Conservation (phyloP, 106 monocot genomes). For the Alisma plantagoaquatica region DNA sequence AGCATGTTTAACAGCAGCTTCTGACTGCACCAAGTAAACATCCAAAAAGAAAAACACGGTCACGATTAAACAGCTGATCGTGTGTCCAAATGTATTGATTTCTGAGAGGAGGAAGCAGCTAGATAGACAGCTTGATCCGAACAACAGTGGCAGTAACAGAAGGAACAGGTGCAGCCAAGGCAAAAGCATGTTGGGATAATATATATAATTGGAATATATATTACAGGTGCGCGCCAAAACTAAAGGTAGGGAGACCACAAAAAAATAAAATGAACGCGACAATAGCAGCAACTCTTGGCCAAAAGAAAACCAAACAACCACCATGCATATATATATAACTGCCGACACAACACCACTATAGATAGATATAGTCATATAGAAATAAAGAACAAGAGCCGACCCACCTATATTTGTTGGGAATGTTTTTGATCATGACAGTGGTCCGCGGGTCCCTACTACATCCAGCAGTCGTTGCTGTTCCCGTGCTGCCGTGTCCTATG, state of each 20-base stretch:
- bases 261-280: too few relatives aligned
- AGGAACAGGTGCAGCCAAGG: not conserved
- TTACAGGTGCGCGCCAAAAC: too few relatives aligned
- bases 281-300: too few relatives aligned
- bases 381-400: too few relatives aligned
- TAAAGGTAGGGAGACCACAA: too few relatives aligned
- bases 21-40: slow-evolving; percentile 48
- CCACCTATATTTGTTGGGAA: slow-evolving; percentile 98
- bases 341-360: too few relatives aligned
- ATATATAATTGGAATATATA: not conserved
- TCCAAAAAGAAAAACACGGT: slow-evolving; percentile 1
- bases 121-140: not conserved
- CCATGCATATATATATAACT: too few relatives aligned
- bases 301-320: too few relatives aligned
- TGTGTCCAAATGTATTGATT: not conserved
- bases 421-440: slow-evolving; percentile 98
- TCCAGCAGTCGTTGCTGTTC: slow-evolving; percentile 5
- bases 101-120: not conserved
- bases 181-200: not conserved
- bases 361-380: too few relatives aligned
- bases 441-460: slow-evolving; percentile 67
- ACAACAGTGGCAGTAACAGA: not conserved
- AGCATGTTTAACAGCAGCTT: slow-evolving; percentile 94
- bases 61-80: not conserved
- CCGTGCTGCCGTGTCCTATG: not conserved